Conservation (phyloP, 1,139 yeast species). For the Saccharomyces hybrid region DNA sequence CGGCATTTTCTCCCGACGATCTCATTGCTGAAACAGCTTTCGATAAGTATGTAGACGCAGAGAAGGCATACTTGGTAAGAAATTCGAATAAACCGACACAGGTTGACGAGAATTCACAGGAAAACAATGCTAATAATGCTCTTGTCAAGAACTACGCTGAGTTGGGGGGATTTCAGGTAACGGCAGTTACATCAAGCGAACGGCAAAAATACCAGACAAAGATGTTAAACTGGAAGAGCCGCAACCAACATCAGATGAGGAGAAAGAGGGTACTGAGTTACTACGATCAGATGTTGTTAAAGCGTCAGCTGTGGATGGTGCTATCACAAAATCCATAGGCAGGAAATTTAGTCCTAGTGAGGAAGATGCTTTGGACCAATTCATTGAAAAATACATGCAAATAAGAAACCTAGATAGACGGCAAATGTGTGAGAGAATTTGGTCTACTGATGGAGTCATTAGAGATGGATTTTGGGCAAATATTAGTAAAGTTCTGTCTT, state of each 20-base stretch:
- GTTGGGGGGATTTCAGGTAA: not conserved
- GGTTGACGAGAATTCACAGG: not conserved
- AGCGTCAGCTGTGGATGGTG: conserved; percentile 26
- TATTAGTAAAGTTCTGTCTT: conserved; percentile 67
- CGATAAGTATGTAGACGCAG: not conserved
- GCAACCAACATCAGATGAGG: conserved; percentile 4
- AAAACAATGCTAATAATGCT: not conserved
- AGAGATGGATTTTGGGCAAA: conserved; percentile 88
- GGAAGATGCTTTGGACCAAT: conserved; percentile 60
- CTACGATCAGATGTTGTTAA: conserved; percentile 28
- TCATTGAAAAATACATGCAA: conserved; percentile 59
- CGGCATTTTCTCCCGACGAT: not conserved
- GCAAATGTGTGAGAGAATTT: conserved; percentile 72
- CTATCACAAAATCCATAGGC: conserved; percentile 30
- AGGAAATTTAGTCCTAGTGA: conserved; percentile 44
- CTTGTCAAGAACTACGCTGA: not conserved
- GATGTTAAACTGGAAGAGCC: conserved; percentile 1
- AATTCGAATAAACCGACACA: not conserved
- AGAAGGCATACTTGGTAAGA: not conserved
- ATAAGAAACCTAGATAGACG: conserved; percentile 54
- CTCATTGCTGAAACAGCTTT: not conserved
- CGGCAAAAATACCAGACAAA: not conserved
- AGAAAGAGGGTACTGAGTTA: conserved; percentile 21
- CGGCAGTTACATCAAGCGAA: not conserved
- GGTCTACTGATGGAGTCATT: conserved; percentile 68